Evolutionary conservation across 2,329 filamentous ascomycete genomes (phyloP).

Genomic region (Colletotrichum horii): DNA sequence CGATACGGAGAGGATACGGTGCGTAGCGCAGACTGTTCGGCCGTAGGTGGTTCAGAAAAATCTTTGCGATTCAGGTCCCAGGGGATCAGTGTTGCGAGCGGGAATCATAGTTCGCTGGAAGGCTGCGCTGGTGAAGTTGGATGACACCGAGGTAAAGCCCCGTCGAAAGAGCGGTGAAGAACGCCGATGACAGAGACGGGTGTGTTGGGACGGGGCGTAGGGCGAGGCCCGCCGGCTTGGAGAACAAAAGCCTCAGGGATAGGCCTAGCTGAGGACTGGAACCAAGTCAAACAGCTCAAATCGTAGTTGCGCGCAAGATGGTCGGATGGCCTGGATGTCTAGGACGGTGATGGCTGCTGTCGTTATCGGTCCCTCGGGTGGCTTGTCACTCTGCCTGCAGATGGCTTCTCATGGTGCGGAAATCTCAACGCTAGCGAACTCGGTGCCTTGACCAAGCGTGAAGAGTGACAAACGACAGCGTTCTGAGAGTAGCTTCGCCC

Average conservation of each 20-base stretch:
- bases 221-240: not conserved
- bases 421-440: not conserved
- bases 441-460: not conserved
- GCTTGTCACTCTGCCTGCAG: not conserved
- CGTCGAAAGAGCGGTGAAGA: conserved; percentile 15
- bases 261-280: not conserved
- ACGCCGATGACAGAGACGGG: not conserved
- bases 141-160: not conserved
- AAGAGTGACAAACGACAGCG: not conserved
- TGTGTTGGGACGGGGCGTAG: not conserved
- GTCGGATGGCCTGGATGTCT: not conserved
- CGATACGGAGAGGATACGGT: not conserved
- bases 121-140: not conserved
- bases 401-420: not conserved
- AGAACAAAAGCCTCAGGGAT: conserved; percentile 6
- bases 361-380: not conserved
- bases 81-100: not conserved
- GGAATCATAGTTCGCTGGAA: not conserved
- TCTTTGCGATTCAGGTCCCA: not conserved
- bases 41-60: not conserved
- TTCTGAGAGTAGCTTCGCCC: not conserved
- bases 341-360: not conserved
- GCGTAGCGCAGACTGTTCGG: not conserved
- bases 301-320: not conserved
- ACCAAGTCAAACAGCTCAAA: not conserved